These are phyloP conservation scores for Cylindrotheca closterium DNA, from an alignment of 108 stramenopile genomes.

Conservation along the genomic window DNA sequence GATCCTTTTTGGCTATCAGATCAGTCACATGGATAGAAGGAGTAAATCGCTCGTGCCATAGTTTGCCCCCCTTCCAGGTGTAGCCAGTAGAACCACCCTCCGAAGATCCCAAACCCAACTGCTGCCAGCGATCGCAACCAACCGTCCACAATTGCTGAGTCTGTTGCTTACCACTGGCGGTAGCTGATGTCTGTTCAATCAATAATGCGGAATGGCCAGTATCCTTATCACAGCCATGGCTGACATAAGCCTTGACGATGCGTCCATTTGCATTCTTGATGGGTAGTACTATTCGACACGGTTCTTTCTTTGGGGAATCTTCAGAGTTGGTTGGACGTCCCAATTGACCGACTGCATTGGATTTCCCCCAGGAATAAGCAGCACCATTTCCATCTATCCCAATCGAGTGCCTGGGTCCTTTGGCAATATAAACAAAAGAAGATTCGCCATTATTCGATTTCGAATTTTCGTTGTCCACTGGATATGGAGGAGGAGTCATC, in stretches of 20 bases:
- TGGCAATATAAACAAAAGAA: constrained; percentile 17
- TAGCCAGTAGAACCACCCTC: constrained; percentile 61
- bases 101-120: constrained; percentile 61
- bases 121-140: constrained; percentile 78
- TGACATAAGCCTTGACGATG: constrained; percentile 34
- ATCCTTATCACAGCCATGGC: constrained; percentile 37
- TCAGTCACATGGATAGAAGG: constrained; percentile 26
- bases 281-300: constrained; percentile 1
- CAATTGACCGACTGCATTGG: constrained; percentile 34
- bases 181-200: constrained; percentile 39
- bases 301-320: background rate
- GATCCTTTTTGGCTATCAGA: constrained; percentile 27
- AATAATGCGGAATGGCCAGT: constrained; percentile 66
- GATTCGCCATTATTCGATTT: background rate
- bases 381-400: constrained; percentile 20
- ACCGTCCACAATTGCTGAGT: constrained; percentile 59
- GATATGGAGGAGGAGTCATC: too few species aligned
- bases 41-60: constrained; percentile 56
- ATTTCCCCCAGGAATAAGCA: constrained; percentile 31
- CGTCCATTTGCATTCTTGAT: too few species aligned
- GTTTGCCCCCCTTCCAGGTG: constrained; percentile 60
- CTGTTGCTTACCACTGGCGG: too few species aligned
- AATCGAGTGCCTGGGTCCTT: constrained; percentile 26
- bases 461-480: background rate
- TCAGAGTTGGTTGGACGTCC: too few species aligned